These are phyloP conservation scores for Collariella sp. DNA, from an alignment of 495 filamentous ascomycete species.

Conservation along the genomic window DNA sequence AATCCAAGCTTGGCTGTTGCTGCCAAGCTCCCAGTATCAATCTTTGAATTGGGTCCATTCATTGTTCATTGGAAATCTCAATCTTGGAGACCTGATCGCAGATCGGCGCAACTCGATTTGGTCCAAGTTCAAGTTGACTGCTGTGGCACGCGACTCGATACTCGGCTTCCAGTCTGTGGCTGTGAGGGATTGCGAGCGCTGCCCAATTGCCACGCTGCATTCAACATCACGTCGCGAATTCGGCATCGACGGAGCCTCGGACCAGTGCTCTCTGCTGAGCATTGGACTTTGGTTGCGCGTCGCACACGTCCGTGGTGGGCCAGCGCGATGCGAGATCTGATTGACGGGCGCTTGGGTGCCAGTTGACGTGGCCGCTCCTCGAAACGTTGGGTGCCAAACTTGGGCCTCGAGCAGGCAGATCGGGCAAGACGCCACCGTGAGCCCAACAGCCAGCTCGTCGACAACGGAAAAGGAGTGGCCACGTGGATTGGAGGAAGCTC, in stretches of 20 bases:
- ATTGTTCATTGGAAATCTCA: no score
- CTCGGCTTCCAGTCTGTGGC: not conserved
- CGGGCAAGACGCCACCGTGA: not conserved
- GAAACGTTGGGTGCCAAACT: constrained; percentile 7
- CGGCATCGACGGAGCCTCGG: no score
- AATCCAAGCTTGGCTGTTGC: no score
- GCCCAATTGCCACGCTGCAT: not conserved
- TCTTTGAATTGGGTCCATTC: no score
- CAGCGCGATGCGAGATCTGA: not conserved
- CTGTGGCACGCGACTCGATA: no score
- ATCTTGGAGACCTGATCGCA: no score
- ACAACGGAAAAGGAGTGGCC: not conserved
- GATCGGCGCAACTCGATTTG: no score
- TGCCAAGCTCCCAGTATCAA: no score
- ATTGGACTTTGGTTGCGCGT: no score
- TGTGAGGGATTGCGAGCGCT: not conserved
- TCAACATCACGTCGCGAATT: no score
- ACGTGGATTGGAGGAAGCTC: not conserved
- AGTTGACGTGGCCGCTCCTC: constrained; percentile 3
- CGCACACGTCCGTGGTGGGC: not conserved
- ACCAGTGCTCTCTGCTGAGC: no score
- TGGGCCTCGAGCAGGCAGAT: not conserved
- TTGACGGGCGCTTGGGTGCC: not conserved
- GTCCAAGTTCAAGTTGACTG: no score
- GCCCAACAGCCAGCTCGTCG: not conserved